Base-by-base conservation (phyloP, 352 stramenopile species). In the Phytophthora rubi region DNA sequence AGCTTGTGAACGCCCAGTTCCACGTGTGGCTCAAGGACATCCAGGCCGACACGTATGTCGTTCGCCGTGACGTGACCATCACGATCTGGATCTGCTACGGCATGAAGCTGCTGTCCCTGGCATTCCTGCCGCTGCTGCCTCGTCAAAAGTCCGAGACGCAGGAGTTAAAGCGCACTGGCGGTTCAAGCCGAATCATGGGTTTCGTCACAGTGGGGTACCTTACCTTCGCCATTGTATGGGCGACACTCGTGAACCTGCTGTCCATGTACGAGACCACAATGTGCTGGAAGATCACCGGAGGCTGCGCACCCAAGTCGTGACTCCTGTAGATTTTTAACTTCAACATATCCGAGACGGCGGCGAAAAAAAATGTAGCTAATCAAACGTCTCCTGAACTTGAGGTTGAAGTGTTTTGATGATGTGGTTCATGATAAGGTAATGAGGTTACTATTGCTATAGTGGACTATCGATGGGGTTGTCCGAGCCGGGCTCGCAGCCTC, bases 1-100 rank as follows among this genome's bases (percentile, higher is more conserved):
- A 88, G 62, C 35, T 85, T 42, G 69, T 89, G 9, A 83, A 86
- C 58, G 70, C 59, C 13, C 69, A 63, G 13, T 89, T 88, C 65
- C 66, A 82, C 18, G 72, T 89, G 30, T 85, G 75, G 71, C 42
- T 77, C 7, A 66, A 80, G 15, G 77, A 86, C 37, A 83, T 89
- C 28, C 69, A 74, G 45, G 51, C 45, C 30, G 82, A 90, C 56
- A 78, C 76, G 5, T 74, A 59, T 12, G 63, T 79, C n/a, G 62
- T 80, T 30, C 82, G 82, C n/a, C 73, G 76, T 18, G 80, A 90
- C 47, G 76, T 90, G 21, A 88, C 80, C 1, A 79, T 85, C 57
- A 88, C 75, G 3, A 85, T 86, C 53, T 76, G 70, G 39, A 79
- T 88, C 28, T 84, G 74, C 55, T 88, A 86, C 70, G 62, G 55